Evolutionary conservation across 306 rosid species (phyloP).

Genomic region (Acacia crassicarpa): DNA sequence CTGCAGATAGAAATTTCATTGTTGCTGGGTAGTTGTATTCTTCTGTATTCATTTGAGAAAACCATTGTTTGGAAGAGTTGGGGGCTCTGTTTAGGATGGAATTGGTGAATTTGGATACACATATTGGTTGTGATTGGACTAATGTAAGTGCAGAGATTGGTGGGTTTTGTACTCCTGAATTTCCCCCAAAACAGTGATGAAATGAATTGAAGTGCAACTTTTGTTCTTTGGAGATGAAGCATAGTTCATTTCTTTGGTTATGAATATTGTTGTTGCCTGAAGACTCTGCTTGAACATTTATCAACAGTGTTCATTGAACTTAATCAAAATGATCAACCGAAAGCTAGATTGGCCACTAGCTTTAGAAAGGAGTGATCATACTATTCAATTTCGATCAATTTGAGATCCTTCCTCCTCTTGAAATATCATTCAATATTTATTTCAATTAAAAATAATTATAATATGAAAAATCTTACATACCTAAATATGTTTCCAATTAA

Average conservation of each 20-base stretch:
- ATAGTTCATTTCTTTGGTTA: background rate
- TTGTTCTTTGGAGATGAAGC: background rate
- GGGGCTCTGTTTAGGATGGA: slow-evolving; percentile 22
- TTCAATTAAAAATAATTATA: no score
- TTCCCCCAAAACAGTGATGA: background rate
- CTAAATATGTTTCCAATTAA: no score
- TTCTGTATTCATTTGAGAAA: slow-evolving; percentile 19
- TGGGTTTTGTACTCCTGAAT: background rate
- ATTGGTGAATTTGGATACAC: slow-evolving; percentile 29
- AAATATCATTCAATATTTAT: no score
- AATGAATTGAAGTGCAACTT: background rate
- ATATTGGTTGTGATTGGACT: slow-evolving; percentile 12
- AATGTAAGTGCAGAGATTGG: background rate
- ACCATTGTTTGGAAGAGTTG: slow-evolving; percentile 16
- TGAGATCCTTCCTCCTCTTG: no score
- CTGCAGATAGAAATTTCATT: slow-evolving; percentile 34
- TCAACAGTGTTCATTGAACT: no score
- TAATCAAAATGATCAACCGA: no score
- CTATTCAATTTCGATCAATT: no score
- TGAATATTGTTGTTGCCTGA: background rate
- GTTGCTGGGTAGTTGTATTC: slow-evolving; percentile 15
- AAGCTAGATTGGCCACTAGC: no score
- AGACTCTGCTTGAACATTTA: background rate
- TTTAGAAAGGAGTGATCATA: no score
- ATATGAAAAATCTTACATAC: no score